phyloP scores from a whole-genome alignment of 345 rosid genomes.

The Lumnitzera littorea region DNA sequence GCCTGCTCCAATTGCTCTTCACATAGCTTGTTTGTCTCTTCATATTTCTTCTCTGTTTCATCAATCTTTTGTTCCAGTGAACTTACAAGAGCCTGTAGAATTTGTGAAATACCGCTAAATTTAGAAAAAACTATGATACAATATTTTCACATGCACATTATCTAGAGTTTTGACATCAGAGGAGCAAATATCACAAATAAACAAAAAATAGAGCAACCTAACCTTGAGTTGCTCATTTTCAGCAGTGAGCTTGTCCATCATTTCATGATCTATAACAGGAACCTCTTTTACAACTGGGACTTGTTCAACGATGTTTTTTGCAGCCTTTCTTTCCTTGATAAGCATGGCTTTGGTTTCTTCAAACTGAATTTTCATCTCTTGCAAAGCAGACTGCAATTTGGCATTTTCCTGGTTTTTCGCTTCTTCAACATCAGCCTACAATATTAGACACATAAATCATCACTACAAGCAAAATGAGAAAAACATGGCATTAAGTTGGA shows the following conservation, averaged over 20 bases:
- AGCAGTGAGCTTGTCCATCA: slow-evolving; percentile 46
- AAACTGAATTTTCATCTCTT: slow-evolving; percentile 45
- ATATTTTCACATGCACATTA: too few relatives aligned
- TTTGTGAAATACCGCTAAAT: neutral
- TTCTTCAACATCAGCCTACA: slow-evolving; percentile 70
- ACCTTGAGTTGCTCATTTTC: slow-evolving; percentile 94
- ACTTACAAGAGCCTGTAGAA: slow-evolving; percentile 46
- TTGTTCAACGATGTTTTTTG: slow-evolving; percentile 22
- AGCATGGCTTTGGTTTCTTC: slow-evolving; percentile 57
- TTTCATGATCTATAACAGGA: slow-evolving; percentile 50
- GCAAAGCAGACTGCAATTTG: slow-evolving; percentile 41
- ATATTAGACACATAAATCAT: slow-evolving; percentile 11
- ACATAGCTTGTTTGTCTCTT: slow-evolving; percentile 64
- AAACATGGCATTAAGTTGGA: neutral
- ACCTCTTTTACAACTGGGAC: slow-evolving; percentile 50
- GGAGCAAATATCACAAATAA: neutral
- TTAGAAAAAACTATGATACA: neutral
- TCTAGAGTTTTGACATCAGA: too few relatives aligned
- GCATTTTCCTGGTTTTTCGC: slow-evolving; percentile 44
- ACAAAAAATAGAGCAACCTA: slow-evolving; percentile 8
- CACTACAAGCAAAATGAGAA: slow-evolving; percentile 3
- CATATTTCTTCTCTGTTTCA: slow-evolving; percentile 77
- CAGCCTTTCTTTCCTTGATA: slow-evolving; percentile 32
- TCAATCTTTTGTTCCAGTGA: slow-evolving; percentile 71
- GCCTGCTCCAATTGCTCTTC: slow-evolving; percentile 79